A percentile compares a stretch with the other conserved stretches of the same genome.
phyloP scores from a whole-genome alignment of 257 asterid genomes.

The Jacaranda copaia region DNA sequence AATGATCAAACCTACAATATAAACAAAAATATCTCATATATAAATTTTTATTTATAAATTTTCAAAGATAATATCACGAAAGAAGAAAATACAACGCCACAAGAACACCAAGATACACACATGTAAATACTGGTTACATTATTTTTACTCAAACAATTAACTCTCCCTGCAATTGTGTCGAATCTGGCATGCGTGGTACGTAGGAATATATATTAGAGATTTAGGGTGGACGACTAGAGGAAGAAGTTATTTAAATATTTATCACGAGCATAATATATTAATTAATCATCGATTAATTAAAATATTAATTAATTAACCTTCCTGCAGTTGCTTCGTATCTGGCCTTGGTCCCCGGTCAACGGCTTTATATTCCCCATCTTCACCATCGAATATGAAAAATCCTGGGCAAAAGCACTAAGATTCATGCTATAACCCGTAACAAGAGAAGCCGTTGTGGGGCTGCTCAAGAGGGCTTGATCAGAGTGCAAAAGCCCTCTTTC shows the following conservation, averaged over 20 bases:
- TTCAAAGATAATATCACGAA: no score
- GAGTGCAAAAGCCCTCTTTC: slow-evolving; percentile 49
- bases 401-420: slow-evolving; percentile 30
- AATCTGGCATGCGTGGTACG: no score
- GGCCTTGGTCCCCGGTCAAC: slow-evolving; percentile 46
- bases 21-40: no score
- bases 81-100: no score
- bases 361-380: slow-evolving; percentile 57
- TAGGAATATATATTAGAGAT: no score
- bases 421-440: slow-evolving; percentile 36
- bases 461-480: slow-evolving; percentile 48
- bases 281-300: background rate
- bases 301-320: slow-evolving; percentile 33
- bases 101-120: no score
- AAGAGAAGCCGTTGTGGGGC: slow-evolving; percentile 40
- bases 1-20: no score
- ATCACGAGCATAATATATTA: background rate
- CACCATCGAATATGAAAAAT: slow-evolving; percentile 50
- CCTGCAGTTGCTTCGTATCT: slow-evolving; percentile 49
- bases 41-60: no score
- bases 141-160: no score
- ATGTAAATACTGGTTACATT: no score
- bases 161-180: no score
- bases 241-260: background rate
- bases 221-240: background rate